These are phyloP conservation scores for Wolfiporia cocos DNA, from an alignment of 1,284 basidiomycete genomes.

Conservation along the genomic window DNA sequence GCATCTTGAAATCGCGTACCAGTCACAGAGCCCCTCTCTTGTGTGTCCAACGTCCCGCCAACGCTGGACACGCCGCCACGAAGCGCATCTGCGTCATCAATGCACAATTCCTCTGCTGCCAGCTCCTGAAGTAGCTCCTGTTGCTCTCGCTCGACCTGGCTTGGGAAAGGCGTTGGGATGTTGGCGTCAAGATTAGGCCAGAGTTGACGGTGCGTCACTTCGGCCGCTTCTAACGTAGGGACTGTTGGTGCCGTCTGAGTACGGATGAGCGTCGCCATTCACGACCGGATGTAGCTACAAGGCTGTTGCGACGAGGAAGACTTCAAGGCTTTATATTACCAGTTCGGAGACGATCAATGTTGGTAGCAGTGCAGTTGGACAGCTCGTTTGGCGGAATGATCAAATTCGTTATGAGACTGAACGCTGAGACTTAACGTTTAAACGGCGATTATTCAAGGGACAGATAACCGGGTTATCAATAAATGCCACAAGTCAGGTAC, in stretches of 20 bases:
- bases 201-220: background rate
- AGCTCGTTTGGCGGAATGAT: background rate
- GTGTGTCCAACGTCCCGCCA: too few relatives aligned
- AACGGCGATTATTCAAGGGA: too few relatives aligned
- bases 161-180: slow-evolving; percentile 9
- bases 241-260: slow-evolving; percentile 4
- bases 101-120: slow-evolving; percentile 20
- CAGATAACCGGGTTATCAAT: background rate
- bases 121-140: slow-evolving; percentile 23
- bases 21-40: too few relatives aligned
- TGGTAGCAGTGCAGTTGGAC: background rate
- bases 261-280: slow-evolving; percentile 7
- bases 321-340: background rate
- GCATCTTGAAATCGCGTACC: background rate
- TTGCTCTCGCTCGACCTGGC: slow-evolving; percentile 16
- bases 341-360: background rate
- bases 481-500: too few relatives aligned
- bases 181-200: slow-evolving; percentile 1
- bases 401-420: background rate
- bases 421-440: too few relatives aligned
- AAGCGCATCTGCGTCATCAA: slow-evolving; percentile 9
- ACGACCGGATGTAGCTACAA: background rate
- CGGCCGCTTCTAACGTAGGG: background rate
- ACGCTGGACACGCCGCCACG: background rate
- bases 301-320: background rate